Conservation (phyloP, 352 stramenopile species). For the Phytophthora agathidicida region DNA sequence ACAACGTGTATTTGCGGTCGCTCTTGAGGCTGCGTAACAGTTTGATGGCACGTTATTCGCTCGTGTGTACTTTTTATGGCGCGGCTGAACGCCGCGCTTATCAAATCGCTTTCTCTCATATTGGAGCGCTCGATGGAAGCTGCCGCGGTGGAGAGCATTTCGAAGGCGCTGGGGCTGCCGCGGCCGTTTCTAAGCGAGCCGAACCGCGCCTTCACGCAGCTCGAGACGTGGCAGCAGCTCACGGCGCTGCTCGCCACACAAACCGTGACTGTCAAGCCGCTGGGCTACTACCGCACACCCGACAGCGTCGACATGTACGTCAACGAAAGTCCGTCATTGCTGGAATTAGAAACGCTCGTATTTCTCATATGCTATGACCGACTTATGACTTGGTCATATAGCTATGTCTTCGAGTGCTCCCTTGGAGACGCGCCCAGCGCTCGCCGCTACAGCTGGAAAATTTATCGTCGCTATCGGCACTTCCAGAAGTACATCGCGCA, state of each 20-base stretch:
- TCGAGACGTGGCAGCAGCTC: conserved; percentile 71
- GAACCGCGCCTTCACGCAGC: conserved; percentile 64
- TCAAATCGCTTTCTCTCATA: no score
- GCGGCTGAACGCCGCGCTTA: no score
- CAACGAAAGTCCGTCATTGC: background rate
- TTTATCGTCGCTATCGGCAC: conserved; percentile 86
- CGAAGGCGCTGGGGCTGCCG: conserved; percentile 60
- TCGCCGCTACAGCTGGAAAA: conserved; percentile 66
- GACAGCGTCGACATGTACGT: conserved; percentile 84
- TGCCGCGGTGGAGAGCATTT: conserved; percentile 56
- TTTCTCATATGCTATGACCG: background rate
- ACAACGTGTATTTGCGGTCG: no score
- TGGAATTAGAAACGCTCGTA: conserved; percentile 4
- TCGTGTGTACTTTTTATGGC: no score
- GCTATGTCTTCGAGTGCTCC: conserved; percentile 82
- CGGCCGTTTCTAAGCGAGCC: conserved; percentile 64
- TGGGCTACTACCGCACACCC: conserved; percentile 83
- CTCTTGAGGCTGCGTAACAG: no score
- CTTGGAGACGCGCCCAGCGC: conserved; percentile 43
- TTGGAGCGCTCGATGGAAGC: conserved; percentile 49
- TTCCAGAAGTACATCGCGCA: conserved; percentile 81
- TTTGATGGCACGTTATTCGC: no score
- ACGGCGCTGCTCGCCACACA: conserved; percentile 54
- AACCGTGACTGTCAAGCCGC: conserved; percentile 55
- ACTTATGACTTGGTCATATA: conserved; percentile 29